Evolutionary conservation across 2,329 filamentous ascomycete species (phyloP).

Genomic region (Aspergillus hiratsukae): DNA sequence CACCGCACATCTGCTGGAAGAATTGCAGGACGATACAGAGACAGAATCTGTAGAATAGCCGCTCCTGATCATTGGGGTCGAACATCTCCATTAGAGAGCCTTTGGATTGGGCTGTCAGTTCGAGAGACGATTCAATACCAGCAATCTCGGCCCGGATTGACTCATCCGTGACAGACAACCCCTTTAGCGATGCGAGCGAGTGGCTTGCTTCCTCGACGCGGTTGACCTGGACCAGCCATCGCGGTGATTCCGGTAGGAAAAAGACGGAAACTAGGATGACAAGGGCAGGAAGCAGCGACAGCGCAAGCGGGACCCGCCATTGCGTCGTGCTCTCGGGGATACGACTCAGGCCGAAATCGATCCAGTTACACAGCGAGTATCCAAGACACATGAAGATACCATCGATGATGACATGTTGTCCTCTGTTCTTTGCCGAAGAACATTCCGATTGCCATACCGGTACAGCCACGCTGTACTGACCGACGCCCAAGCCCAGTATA

Average conservation of each 20-base stretch:
- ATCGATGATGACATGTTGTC: slow-evolving; percentile 46
- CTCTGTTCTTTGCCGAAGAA: slow-evolving; percentile 44
- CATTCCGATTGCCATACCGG: slow-evolving; percentile 49
- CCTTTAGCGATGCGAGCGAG: slow-evolving; percentile 15
- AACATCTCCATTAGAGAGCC: slow-evolving; percentile 16
- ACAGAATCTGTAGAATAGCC: slow-evolving; percentile 17
- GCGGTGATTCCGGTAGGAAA: slow-evolving; percentile 48
- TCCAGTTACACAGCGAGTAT: slow-evolving; percentile 35
- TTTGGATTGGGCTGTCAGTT: slow-evolving; percentile 10
- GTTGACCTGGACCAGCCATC: slow-evolving; percentile 19
- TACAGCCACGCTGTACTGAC: slow-evolving; percentile 45
- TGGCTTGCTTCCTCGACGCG: slow-evolving; percentile 13
- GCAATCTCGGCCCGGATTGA: slow-evolving; percentile 13
- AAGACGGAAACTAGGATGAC: slow-evolving; percentile 45
- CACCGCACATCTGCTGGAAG: slow-evolving; percentile 19
- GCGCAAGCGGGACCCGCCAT: slow-evolving; percentile 53
- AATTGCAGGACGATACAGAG: slow-evolving; percentile 16
- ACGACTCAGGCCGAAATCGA: slow-evolving; percentile 45
- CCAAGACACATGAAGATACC: slow-evolving; percentile 41
- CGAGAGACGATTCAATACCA: slow-evolving; percentile 16
- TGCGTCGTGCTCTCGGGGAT: slow-evolving; percentile 41
- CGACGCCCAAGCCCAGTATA: slow-evolving; percentile 47
- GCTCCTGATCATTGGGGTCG: slow-evolving; percentile 13
- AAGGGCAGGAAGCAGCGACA: slow-evolving; percentile 52
- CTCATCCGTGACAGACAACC: slow-evolving; percentile 5